Conservation (phyloP, 129 eudicot species). For the Sambucus nigra region DNA sequence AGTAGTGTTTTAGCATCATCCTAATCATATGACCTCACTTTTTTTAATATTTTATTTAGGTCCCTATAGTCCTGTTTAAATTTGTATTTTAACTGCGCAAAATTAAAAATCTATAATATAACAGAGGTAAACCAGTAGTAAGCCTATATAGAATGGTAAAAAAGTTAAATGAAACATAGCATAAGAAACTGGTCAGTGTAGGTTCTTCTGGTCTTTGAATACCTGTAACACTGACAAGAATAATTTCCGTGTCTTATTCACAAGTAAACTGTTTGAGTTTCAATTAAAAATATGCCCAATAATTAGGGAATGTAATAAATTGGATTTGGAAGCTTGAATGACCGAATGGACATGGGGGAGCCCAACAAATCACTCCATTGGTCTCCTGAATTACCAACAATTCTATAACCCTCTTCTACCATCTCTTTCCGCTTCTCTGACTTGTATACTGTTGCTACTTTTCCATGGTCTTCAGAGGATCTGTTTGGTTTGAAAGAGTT, state of each 20-base stretch:
- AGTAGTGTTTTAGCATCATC: too few relatives aligned
- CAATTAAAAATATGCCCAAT: neutral
- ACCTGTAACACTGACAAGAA: neutral
- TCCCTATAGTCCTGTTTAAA: too few relatives aligned
- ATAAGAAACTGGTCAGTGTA: too few relatives aligned
- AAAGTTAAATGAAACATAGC: too few relatives aligned
- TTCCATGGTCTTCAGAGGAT: conserved; percentile 48
- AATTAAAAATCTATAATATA: too few relatives aligned
- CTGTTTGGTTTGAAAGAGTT: conserved; percentile 18
- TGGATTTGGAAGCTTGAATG: conserved; percentile 87
- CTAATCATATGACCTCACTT: too few relatives aligned
- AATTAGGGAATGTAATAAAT: conserved; percentile 71
- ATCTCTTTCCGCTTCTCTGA: conserved; percentile 77
- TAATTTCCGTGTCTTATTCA: neutral
- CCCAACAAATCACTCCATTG: conserved; percentile 91
- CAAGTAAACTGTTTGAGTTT: neutral
- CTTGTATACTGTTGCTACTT: conserved; percentile 47
- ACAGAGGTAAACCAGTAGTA: too few relatives aligned
- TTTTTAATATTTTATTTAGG: too few relatives aligned
- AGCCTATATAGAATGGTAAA: too few relatives aligned
- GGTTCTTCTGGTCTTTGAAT: too few relatives aligned
- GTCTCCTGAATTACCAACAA: conserved; percentile 75
- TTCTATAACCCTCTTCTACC: conserved; percentile 54
- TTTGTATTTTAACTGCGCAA: too few relatives aligned
- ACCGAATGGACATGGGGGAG: conserved; percentile 42